phyloP scores from a whole-genome alignment of 2,329 filamentous ascomycete species.

The Paecilomyces dactylethromorphus region DNA sequence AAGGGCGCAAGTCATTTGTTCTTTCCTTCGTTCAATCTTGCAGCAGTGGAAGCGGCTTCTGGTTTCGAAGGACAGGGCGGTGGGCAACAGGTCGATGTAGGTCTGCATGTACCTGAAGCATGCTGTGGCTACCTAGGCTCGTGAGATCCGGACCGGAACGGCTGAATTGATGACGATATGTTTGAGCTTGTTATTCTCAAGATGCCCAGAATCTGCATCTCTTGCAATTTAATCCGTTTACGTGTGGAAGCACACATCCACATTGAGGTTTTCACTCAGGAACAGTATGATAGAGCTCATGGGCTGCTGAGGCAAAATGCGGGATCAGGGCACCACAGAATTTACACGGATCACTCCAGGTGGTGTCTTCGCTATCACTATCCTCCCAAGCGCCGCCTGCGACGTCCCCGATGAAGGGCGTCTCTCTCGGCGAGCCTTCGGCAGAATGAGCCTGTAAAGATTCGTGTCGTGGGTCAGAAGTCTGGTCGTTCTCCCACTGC shows the following conservation, averaged over 20 bases:
- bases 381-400: slow-evolving; percentile 27
- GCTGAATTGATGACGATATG: no score
- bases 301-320: slow-evolving; percentile 44
- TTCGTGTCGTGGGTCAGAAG: background rate
- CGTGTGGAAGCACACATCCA: background rate
- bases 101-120: no score
- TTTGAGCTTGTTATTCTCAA: no score
- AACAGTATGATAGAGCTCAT: slow-evolving; percentile 41
- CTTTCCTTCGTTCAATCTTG: background rate
- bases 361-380: slow-evolving; percentile 23
- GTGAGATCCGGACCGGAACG: no score
- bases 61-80: background rate
- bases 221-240: background rate
- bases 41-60: background rate
- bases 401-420: slow-evolving; percentile 6
- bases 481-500: background rate
- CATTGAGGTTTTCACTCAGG: background rate
- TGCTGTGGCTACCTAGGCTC: no score
- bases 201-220: no score
- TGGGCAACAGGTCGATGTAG: no score
- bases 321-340: slow-evolving; percentile 43
- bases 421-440: background rate
- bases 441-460: background rate
- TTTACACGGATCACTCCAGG: slow-evolving; percentile 28
- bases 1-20: background rate